Percentiles rank a stretch among this genome's conserved stretches.
Evolutionary conservation across 169 alveolate genomes (phyloP).

Genomic region (Plasmodium blacklocki): DNA sequence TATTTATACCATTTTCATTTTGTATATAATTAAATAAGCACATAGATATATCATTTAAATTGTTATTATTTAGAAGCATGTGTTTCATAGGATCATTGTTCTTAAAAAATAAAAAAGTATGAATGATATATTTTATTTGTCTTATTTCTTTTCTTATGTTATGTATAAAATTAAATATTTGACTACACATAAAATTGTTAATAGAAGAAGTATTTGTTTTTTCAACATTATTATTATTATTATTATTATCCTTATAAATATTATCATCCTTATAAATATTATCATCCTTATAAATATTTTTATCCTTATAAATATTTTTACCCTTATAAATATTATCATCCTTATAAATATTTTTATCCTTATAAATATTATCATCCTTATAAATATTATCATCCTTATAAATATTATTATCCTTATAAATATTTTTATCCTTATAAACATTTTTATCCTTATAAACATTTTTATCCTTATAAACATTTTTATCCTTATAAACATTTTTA

Average conservation of each 20-base stretch:
- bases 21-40: background rate
- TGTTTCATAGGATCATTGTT: background rate
- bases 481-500: background rate
- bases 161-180: background rate
- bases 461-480: background rate
- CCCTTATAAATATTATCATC: too few species aligned
- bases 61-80: background rate
- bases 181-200: background rate
- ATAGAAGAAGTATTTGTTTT: background rate
- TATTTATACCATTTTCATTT: background rate
- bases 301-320: too few species aligned
- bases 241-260: too few species aligned
- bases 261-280: too few species aligned
- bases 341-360: background rate
- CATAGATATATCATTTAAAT: background rate
- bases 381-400: background rate
- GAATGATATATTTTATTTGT: constrained; percentile 2
- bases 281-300: background rate
- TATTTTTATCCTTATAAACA: too few species aligned
- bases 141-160: constrained; percentile 15
- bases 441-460: background rate
- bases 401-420: background rate
- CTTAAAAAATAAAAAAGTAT: background rate
- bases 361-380: too few species aligned
- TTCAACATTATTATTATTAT: background rate